Evolutionary conservation across 441 rosid species (phyloP), one percentile per base, ranked within the genome.

Genomic region (Mallotus repandus): DNA sequence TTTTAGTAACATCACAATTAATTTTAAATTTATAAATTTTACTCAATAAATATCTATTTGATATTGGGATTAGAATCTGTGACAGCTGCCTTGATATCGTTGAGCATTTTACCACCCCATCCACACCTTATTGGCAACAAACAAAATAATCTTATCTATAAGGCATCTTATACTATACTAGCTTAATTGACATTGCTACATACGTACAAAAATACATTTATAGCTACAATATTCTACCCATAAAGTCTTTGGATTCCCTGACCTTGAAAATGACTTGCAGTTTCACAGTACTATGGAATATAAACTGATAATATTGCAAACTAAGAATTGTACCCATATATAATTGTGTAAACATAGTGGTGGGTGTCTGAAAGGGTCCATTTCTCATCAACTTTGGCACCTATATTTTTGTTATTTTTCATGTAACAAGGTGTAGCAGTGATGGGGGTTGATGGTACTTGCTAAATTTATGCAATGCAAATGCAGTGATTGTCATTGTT

Each of bases 231-330:
- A n/a, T n/a, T 58, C 0, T 32, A 32, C 35, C 82, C 66, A 25
- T 25, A 25, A 25, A 25, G 29, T 25, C 29, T 1, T 76, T 32
- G 83, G 82, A 79, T 82, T 74, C 82, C 79, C 65, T 56, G 43
- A 9, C 32, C 66, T 49, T 22, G 82, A 74, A 74, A 76, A 61
- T 12, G 79, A 76, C 75, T 58, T 54, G 2, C 35, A 21, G 32
- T 35, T 10, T 45, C 32, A 65, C 16, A n/a, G 4, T 46, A 56
- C 50, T 29, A 14, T 15, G 25, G 15, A 66, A 55, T 21, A 35
- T 10, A 29, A 29, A 29, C 32, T 29, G 32, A 29, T 29, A 29
- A 29, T 25, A 29, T 29, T 29, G 1, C 32, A 29, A 57, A 56
- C 19, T n/a, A 49, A 11, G 16, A 11, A 49, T 49, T 10, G 53